Evolutionary conservation across 2,329 filamentous ascomycete genomes (phyloP).

Genomic region (Penicillium olsonii): DNA sequence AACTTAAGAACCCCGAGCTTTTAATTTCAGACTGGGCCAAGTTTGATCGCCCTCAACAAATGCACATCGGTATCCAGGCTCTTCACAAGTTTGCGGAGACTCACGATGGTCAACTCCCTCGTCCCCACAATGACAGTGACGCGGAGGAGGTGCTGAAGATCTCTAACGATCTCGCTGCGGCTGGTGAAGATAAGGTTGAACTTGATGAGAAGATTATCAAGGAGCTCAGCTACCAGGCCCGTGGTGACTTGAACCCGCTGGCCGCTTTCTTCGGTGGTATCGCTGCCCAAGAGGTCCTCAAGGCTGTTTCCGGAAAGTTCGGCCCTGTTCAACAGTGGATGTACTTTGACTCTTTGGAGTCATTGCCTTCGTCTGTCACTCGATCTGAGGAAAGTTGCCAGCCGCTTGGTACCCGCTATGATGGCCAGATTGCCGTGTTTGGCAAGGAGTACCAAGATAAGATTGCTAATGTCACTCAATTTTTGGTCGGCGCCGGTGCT

Average conservation of each 20-base stretch:
- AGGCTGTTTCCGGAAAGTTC: slow-evolving; percentile 97
- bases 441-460: slow-evolving; percentile 93
- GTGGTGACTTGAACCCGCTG: slow-evolving; percentile 86
- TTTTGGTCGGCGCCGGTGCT: slow-evolving; percentile 92
- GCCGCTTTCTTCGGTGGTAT: slow-evolving; percentile 94
- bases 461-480: slow-evolving; percentile 84
- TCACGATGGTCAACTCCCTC: slow-evolving; percentile 71
- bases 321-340: slow-evolving; percentile 93
- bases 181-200: slow-evolving; percentile 71
- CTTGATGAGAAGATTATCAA: slow-evolving; percentile 89
- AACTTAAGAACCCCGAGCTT: slow-evolving; percentile 84
- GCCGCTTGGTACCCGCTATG: slow-evolving; percentile 82
- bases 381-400: slow-evolving; percentile 87
- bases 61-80: slow-evolving; percentile 91
- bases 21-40: slow-evolving; percentile 96
- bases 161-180: slow-evolving; percentile 70
- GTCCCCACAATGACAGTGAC: slow-evolving; percentile 81
- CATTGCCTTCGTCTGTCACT: slow-evolving; percentile 71
- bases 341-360: slow-evolving; percentile 98
- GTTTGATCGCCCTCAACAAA: slow-evolving; percentile 88
- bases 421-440: slow-evolving; percentile 96
- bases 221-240: slow-evolving; percentile 92
- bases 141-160: slow-evolving; percentile 75
- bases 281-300: slow-evolving; percentile 90
- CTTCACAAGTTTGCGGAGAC: slow-evolving; percentile 80